Evolutionary conservation across 2,329 filamentous ascomycete species (phyloP).

Genomic region (Scedosporium boydii): DNA sequence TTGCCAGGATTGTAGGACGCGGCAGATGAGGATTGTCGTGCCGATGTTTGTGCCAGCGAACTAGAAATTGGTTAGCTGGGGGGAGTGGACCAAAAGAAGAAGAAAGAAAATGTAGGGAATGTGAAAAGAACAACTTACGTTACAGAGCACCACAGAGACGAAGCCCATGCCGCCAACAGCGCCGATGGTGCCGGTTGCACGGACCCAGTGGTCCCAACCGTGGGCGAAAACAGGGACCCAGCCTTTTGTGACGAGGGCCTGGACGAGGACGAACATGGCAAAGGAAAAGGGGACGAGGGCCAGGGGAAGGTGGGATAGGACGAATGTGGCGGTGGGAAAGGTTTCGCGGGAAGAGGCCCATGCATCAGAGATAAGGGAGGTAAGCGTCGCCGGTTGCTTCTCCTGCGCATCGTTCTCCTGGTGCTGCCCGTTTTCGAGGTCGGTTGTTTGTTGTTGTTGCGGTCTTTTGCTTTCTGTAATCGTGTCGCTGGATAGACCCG

Average conservation of each 20-base stretch:
- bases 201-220: slow-evolving; percentile 65
- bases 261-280: slow-evolving; percentile 66
- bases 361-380: slow-evolving; percentile 33
- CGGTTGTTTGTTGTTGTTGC: too few relatives aligned
- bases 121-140: slow-evolving; percentile 41
- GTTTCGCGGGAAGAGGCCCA: slow-evolving; percentile 58
- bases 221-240: slow-evolving; percentile 66
- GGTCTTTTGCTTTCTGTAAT: too few relatives aligned
- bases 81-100: neutral
- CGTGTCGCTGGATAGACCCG: too few relatives aligned
- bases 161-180: slow-evolving; percentile 66
- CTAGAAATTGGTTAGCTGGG: slow-evolving; percentile 24
- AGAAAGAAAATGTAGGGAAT: neutral
- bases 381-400: slow-evolving; percentile 33
- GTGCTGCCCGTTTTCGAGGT: too few relatives aligned
- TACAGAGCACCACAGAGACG: slow-evolving; percentile 60
- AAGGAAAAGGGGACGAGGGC: slow-evolving; percentile 63
- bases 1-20: slow-evolving; percentile 61
- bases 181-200: slow-evolving; percentile 58
- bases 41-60: slow-evolving; percentile 72
- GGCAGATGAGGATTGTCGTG: slow-evolving; percentile 62
- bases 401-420: slow-evolving; percentile 7
- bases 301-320: slow-evolving; percentile 56
- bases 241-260: slow-evolving; percentile 62
- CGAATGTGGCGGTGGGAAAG: slow-evolving; percentile 59